Base-by-base conservation (phyloP, 257 asterid species). In the Anisodus acutangulus region DNA sequence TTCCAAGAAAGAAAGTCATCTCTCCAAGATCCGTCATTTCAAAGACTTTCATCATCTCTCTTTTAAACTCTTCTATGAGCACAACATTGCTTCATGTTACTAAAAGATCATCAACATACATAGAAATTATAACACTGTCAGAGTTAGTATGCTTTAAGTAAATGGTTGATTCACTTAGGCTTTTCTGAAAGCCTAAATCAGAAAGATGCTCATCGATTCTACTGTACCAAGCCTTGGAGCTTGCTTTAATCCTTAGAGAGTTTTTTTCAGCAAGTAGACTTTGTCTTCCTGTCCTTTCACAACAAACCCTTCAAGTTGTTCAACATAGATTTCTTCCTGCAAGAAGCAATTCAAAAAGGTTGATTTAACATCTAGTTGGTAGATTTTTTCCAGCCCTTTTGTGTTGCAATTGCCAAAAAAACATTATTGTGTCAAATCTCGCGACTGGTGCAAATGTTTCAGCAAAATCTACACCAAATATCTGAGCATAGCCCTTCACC, bases 91-190 rank as follows among this genome's bases (percentile, higher is more conserved):
- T 22, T 37, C 64, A 39, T 43, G 70, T 72, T 9, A 71, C 11
- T 3, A 72, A 31, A 1, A 60, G 8, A 41, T 83, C 82, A 71
- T 83, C 85, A n/a, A 83, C 31, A 60, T 59, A 71, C 0, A 74
- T 4, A 13, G 35, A 22, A 16, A 84, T 51, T 11, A 71, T 4
- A 70, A 12, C 9, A 1, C 41, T 37, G n/a, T 70, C 26, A 83
- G 11, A 11, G 9, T 41, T 13, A 31, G 1, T 5, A 9, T 26
- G 31, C 31, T 78, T 76, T 22, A 78, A 35, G 11, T 54, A 84
- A 7, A 78, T 12, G 4, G 84, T 57, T 11, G 41, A 35, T 26
- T 26, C 31, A 59, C 35, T 59, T 7, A n/a, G 5, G 5, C 31
- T 59, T 59, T 59, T 17, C 2, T 59, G 12, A 59, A 59, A 59